Base-by-base conservation (phyloP, 148 eudicot species). In the Cornus kousa region DNA sequence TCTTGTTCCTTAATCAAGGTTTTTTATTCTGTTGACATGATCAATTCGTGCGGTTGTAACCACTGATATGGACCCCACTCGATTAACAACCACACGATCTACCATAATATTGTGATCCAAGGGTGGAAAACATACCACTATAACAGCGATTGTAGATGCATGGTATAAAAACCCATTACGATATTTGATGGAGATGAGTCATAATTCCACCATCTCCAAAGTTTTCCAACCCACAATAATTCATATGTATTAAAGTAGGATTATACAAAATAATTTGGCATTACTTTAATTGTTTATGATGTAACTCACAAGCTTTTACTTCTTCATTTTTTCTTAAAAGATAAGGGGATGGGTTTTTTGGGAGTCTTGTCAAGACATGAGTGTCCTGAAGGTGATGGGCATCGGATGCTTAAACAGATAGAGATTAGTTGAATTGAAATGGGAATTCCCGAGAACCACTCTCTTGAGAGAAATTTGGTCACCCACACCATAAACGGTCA, bases 391-490 rank as follows among this genome's bases (percentile, higher is more conserved):
- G 65, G 17, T 16, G 55, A 16, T 28, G 74, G 62, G 79, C 79
- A 80, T 80, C 83, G 75, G 32, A 80, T 70, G 79, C 75, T n/a
- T 67, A 28, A 46, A 65, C 37, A 65, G 7, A 23, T 28, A 28
- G 28, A 28, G 28, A 28, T 28, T 28, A 28, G 70, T 68, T n/a
- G 33, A 28, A 28, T 64, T 64, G n/a, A 64, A 75, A 14, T 22
- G 70, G 50, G 57, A 75, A 75, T 64, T 22, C 39, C 23, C 55
- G 37, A 19, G 28, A 53, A 65, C 78, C 50, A 9, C 7, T 64
- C 22, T 35, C 67, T 32, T 10, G 3, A 37, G 32, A 35, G 48
- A 43, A 6, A 43, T 43, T 43, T 43, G 48, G 48, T 7, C 48
- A 4, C 48, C 48, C 48, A 43, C 5, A 31, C 76, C 46, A 14